Evolutionary conservation across 345 rosid genomes (phyloP).

Genomic region (Cochlearia excelsa): DNA sequence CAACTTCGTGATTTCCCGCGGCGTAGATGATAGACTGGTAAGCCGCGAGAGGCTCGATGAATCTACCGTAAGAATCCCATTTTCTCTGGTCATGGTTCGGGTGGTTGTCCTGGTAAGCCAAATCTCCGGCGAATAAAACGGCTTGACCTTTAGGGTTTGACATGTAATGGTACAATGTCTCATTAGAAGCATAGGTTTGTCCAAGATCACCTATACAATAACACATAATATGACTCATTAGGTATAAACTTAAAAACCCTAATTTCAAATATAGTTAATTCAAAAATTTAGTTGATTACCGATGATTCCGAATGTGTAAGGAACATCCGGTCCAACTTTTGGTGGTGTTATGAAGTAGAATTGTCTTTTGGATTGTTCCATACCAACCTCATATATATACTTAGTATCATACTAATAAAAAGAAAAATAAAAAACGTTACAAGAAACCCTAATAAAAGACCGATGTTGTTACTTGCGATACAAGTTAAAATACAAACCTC

Average conservation of each 20-base stretch:
- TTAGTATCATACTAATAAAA: slow-evolving; percentile 44
- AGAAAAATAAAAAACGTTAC: not conserved
- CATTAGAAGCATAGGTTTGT: slow-evolving; percentile 48
- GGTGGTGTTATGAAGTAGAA: slow-evolving; percentile 59
- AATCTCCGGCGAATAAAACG: slow-evolving; percentile 39
- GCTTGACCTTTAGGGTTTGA: slow-evolving; percentile 47
- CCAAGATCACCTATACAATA: slow-evolving; percentile 47
- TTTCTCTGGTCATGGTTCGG: slow-evolving; percentile 33
- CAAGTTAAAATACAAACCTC: slow-evolving; percentile 37
- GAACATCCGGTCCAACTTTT: slow-evolving; percentile 58
- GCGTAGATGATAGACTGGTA: slow-evolving; percentile 47
- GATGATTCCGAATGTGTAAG: slow-evolving; percentile 67
- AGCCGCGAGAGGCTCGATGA: slow-evolving; percentile 36
- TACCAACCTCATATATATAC: slow-evolving; percentile 53
- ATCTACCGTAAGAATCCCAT: slow-evolving; percentile 48
- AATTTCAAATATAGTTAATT: not conserved
- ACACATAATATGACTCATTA: not conserved
- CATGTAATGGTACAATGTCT: slow-evolving; percentile 46
- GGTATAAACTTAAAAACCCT: not conserved
- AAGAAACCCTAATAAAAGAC: not conserved
- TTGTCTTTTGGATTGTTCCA: slow-evolving; percentile 34
- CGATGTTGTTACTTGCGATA: slow-evolving; percentile 1
- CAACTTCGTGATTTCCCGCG: slow-evolving; percentile 44
- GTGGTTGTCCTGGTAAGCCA: slow-evolving; percentile 40
- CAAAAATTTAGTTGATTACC: slow-evolving; percentile 30